These are phyloP conservation scores for Nakaseomyces bracarensis DNA, from an alignment of 1,139 yeast genomes.

Conservation along the genomic window DNA sequence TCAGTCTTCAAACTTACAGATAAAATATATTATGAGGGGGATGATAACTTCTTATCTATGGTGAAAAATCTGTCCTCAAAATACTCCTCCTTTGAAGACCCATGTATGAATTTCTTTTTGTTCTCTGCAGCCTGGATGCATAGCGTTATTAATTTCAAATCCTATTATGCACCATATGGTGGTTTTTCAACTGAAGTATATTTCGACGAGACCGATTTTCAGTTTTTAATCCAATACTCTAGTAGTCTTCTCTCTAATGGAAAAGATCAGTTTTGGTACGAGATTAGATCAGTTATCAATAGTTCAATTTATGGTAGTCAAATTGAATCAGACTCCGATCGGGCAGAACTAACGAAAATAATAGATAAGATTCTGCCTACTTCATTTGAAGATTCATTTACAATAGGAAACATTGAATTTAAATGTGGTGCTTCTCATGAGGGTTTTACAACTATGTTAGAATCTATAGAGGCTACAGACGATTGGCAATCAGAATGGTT, in stretches of 20 bases:
- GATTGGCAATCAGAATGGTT: neutral
- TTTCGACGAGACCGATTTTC: neutral
- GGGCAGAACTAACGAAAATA: neutral
- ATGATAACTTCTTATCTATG: neutral
- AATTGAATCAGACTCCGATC: neutral
- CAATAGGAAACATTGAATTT: neutral
- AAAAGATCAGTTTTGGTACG: neutral
- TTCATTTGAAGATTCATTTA: neutral
- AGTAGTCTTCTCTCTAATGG: neutral
- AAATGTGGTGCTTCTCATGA: neutral
- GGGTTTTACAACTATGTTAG: neutral
- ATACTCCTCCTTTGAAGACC: no score
- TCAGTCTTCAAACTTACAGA: neutral
- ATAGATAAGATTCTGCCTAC: neutral
- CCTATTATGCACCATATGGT: neutral
- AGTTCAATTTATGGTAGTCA: neutral
- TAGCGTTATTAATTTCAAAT: neutral
- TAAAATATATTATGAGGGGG: neutral
- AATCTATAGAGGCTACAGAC: neutral
- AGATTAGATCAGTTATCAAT: neutral
- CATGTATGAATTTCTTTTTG: neutral
- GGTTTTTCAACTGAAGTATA: neutral
- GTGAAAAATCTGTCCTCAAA: neutral
- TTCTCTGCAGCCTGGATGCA: neutral
- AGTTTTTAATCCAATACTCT: neutral